Evolutionary conservation across 306 rosid species (phyloP).

Genomic region (Calophaca sinica): DNA sequence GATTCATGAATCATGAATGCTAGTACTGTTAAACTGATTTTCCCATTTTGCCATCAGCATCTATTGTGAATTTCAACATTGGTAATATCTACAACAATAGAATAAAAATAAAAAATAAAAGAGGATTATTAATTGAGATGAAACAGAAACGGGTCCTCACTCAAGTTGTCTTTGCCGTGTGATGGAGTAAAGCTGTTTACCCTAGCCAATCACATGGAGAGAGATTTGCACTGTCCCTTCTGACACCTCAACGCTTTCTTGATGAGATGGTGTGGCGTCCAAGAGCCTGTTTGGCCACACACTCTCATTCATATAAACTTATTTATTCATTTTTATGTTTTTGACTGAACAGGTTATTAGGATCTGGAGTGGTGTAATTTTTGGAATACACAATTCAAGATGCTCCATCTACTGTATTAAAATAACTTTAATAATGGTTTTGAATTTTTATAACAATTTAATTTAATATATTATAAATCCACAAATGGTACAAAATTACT

Average conservation of each 20-base stretch:
- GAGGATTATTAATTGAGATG: constrained; percentile 14
- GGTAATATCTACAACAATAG: too few species aligned
- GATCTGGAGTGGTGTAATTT: background rate
- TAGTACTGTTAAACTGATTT: background rate
- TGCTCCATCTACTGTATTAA: too few species aligned
- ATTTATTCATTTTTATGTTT: background rate
- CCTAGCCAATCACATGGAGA: constrained; percentile 40
- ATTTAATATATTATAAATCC: too few species aligned
- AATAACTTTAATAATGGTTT: background rate
- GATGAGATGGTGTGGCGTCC: background rate
- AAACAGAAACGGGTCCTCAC: constrained; percentile 22
- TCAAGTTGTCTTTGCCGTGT: background rate
- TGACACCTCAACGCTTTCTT: background rate
- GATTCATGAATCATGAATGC: background rate
- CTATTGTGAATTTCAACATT: background rate
- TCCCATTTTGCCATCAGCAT: constrained; percentile 23
- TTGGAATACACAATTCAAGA: background rate
- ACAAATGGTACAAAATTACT: too few species aligned
- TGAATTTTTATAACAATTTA: background rate
- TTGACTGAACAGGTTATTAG: background rate
- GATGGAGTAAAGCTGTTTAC: background rate
- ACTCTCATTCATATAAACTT: background rate
- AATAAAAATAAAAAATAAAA: too few species aligned
- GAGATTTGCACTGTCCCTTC: constrained; percentile 9
- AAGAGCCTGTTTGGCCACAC: constrained; percentile 8